phyloP scores from a whole-genome alignment of 2,329 filamentous ascomycete genomes.

The Colletotrichum tofieldiae region DNA sequence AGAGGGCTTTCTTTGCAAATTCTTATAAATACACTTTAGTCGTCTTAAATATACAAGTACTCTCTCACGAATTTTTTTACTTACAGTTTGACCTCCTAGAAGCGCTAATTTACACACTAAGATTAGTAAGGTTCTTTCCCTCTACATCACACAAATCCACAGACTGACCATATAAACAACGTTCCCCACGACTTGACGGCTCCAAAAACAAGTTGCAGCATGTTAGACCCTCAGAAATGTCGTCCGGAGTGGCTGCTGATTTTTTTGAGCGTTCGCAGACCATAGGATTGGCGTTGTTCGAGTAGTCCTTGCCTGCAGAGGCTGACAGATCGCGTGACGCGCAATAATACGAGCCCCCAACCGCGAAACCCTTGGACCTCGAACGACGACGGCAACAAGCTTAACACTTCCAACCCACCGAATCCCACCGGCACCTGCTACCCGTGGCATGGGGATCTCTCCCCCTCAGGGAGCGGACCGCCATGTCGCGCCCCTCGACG shows the following conservation, averaged over 20 bases:
- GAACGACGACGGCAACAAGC: background rate
- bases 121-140: background rate
- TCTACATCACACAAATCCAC: background rate
- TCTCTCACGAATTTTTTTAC: too few relatives aligned
- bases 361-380: background rate
- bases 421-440: too few relatives aligned
- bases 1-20: too few relatives aligned
- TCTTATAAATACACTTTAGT: too few relatives aligned
- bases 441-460: conserved; percentile 15
- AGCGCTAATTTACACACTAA: conserved; percentile 2
- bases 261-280: conserved; percentile 13
- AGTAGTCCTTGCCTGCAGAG: background rate
- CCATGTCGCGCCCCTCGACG: conserved; percentile 31
- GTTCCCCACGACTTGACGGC: too few relatives aligned
- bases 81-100: too few relatives aligned
- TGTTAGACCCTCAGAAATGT: background rate
- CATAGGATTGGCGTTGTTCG: background rate
- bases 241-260: background rate
- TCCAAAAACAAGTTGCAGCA: background rate
- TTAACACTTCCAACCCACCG: background rate
- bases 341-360: conserved; percentile 1
- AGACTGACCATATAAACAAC: background rate
- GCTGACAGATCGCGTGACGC: conserved; percentile 11
- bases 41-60: too few relatives aligned
- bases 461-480: background rate